Evolutionary conservation across 169 alveolate genomes (phyloP), one percentile per base, ranked within the genome.

Genomic region (Plasmodium ovale): DNA sequence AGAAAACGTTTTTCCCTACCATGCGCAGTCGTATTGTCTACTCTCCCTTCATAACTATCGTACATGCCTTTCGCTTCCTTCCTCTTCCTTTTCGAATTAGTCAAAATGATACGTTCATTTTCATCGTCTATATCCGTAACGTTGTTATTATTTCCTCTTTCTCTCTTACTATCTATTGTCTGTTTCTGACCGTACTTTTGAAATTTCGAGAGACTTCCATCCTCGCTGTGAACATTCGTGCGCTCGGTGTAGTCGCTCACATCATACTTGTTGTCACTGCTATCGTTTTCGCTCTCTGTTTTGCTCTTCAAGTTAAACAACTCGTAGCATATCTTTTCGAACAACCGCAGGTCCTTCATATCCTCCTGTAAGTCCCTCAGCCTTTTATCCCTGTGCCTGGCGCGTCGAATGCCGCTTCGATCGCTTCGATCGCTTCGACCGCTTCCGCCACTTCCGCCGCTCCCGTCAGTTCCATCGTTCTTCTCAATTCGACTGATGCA

Each of bases 291-390:
- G 35, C 68, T 60, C 27, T 74, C 72, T 16, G 59, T 29, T 82
- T 65, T 64, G 42, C 59, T 82, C 29, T 82, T 82, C 44, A 82
- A 29, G 29, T 65, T 65, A 62, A 82, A 82, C 12, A 82, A 35
- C 19, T 64, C 79, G 35, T 82, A 82, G 29, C 90, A 82, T 56
- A 82, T 65, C 23, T 82, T 64, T 35, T 82, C 90, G 58, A 82
- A 82, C 19, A 67, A 9, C 29, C 79, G 16, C 21, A 82, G 33
- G 5, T 82, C 72, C 29, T 65, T 65, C 47, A 82, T 16, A 31
- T 82, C 90, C 1, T 82, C 71, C 23, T 51, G 39, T 56, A 65
- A 16, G 21, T 74, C 74, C 19, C 39, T 74, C 12, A 59, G 49
- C n/a, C 27, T 74, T 19, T 47, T 68, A 21, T 59, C 72, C 31